Base-by-base conservation (phyloP, 2,329 filamentous ascomycete genomes). In the Stagonosporopsis cucurbitacearum region DNA sequence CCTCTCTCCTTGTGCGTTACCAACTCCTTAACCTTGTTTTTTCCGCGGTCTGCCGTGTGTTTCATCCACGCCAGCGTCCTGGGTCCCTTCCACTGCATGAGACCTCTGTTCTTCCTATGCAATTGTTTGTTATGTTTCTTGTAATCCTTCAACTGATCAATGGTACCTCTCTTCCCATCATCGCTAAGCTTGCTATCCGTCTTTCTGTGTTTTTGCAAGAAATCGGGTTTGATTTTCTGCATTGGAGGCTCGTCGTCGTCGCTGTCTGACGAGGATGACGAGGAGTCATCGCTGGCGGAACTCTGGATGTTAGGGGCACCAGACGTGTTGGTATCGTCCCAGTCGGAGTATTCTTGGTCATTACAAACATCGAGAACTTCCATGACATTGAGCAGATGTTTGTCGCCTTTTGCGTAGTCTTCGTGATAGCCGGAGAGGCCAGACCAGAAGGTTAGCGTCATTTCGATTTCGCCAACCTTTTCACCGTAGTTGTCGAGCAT, bases 71-170 rank as follows among this genome's bases (percentile, higher is more conserved):
- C 83, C 54, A 78, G 75, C 50, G 74, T 85, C 70, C 79, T 79
- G 19, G 80, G 82, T 66, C 82, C 72, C 79, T 82, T 83, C 86
- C 88, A 92, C 75, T 92, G 89, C 89, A 92, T 92, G 36, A 89
- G 69, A 0, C 89, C 89, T 20, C 86, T 77, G 66, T 92, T 86
- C 68, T 84, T 87, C 1, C 70, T 44, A 53, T 74, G 71, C 32
- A 75, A 44, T 42, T 71, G 60, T 44, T 72, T 71, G 15, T 58
- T 49, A 25, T 68, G 61, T 8, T 62, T 52, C 36, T 72, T 74
- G 50, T 75, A 89, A 57, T 89, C 86, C 53, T 80, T 82, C 41
- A 86, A 56, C 68, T 84, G 79, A 39, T 82, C 81, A 9, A 79
- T 74, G 33, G 77, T 68, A 35, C 80, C 85, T 58, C 80, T 76